Base-by-base conservation (phyloP, 805 yeast species). In the Clavispora vitiphila region DNA sequence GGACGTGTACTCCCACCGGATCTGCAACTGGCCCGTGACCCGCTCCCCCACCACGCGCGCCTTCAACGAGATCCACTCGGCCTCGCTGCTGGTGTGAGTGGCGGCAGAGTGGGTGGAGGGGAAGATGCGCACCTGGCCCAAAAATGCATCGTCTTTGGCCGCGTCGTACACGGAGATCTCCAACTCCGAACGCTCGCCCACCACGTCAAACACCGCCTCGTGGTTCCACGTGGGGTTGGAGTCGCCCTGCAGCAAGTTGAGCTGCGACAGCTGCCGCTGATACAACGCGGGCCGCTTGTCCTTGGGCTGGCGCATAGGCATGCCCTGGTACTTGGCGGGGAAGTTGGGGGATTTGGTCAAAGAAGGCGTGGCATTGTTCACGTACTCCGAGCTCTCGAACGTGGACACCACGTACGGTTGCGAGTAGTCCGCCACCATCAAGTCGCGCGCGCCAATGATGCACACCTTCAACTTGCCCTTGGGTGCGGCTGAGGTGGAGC, bases 141-240 rank as follows among this genome's bases (percentile, higher is more conserved):
- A 68, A 54, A 90, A 91, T 38, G 80, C 75, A 58, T 91, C 97
- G 56, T 84, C 84, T 51, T 77, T 74, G 22, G 80, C 79, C 7
- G 89, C 81, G 62, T 91, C 99, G 65, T 91, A 93, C 24, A 93
- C 81, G n/a, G 93, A 84, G 40, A 93, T 80, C 56, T 88, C 96
- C 46, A 93, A 71, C 58, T 86, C 95, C 2, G 95, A 82, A 52
- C 76, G 80, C 32, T 83, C 80, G 14, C 91, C 95, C 31, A 88
- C 78, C 35, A 93, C 96, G 61, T 91, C 99, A 58, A 93, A 91
- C 10, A 80, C 79, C 11, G 97, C 91, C 59, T 88, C 88, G 62
- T 90, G 96, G 57, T 86, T 85, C 96, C 97, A 91, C 24, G 76
- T 69, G 12, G 96, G 96, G 58, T 83, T 83, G 12, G 46, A 24